Evolutionary conservation across 2,329 filamentous ascomycete species (phyloP), one percentile per base, ranked within the genome.

Genomic region (Fusarium albosuccineum): DNA sequence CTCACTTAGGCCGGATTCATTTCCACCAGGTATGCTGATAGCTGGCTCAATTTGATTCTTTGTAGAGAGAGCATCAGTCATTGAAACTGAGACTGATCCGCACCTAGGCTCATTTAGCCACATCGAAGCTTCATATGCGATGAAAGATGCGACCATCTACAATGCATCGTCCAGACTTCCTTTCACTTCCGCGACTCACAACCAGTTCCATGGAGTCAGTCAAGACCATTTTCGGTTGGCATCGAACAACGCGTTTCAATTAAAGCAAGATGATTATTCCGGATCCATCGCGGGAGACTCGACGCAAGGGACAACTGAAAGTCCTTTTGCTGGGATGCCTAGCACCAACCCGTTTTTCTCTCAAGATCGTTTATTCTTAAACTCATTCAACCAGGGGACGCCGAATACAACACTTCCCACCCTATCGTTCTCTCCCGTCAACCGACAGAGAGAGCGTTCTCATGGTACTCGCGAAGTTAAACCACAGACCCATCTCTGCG

Each of bases 281-380:
- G 60, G 64, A 14, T 55, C 70, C 11, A 57, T 59, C 16, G 41
- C 57, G 2, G 60, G 66, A 11, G 72, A 75, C n/a, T 41, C 68
- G 5, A 14, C 71, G 6, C 64, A 68, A 22, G 68, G 60, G 40
- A 51, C 68, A 9, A 62, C 51, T 33, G 69, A 61, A 6, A 72
- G 45, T 13, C 72, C 74, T 6, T 79, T 75, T 51, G 57, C 77
- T 16, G 61, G 68, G 9, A 62, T 76, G 10, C 52, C 78, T 14
- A 74, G 74, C 44, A 64, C 70, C 1, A 79, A 79, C 34, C 75
- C 78, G 10, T 70, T 80, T 17, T 75, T 78, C 39, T 62, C 73
- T 13, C 76, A 77, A 17, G 77, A 78, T 9, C 70, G 72, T n/a
- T 33, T 73, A 17, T 75, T 79, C 16, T 59, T 76, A 41, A 70